Percentiles rank a stretch among this genome's conserved stretches.
phyloP scores from a whole-genome alignment of 208 protist species.

The Acanthamoeba triangularis region DNA sequence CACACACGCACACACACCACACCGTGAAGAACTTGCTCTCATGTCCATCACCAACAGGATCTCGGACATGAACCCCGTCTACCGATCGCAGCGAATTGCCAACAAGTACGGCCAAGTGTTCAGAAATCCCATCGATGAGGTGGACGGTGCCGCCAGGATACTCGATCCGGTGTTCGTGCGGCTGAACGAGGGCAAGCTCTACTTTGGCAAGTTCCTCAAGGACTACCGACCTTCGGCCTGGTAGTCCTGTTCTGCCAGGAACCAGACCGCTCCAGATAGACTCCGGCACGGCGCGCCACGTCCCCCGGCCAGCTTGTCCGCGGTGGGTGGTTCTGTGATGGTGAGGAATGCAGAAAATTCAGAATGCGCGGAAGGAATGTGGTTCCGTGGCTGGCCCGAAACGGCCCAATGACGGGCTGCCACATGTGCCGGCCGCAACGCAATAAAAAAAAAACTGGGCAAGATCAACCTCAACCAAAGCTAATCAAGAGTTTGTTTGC shows the following conservation, averaged over 20 bases:
- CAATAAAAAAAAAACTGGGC: neutral
- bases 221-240: slow-evolving; percentile 47
- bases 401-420: neutral
- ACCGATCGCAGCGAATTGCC: slow-evolving; percentile 29
- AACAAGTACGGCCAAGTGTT: slow-evolving; percentile 64
- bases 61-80: slow-evolving; percentile 55
- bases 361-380: neutral
- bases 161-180: slow-evolving; percentile 30
- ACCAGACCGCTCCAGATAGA: neutral
- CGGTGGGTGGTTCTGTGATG: neutral
- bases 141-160: slow-evolving; percentile 65
- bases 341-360: neutral
- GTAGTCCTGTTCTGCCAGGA: neutral
- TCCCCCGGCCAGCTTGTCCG: neutral
- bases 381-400: neutral
- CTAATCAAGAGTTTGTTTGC: too few relatives aligned
- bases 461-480: neutral
- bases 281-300: neutral
- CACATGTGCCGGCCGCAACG: neutral
- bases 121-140: slow-evolving; percentile 63
- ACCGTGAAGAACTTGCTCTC: neutral
- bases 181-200: slow-evolving; percentile 3
- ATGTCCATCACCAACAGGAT: slow-evolving; percentile 22
- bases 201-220: slow-evolving; percentile 59
- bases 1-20: neutral